Percentiles rank a stretch among this genome's conserved stretches.
Conservation (phyloP, 2,329 filamentous ascomycete genomes). For the Graphilbum sp. region DNA sequence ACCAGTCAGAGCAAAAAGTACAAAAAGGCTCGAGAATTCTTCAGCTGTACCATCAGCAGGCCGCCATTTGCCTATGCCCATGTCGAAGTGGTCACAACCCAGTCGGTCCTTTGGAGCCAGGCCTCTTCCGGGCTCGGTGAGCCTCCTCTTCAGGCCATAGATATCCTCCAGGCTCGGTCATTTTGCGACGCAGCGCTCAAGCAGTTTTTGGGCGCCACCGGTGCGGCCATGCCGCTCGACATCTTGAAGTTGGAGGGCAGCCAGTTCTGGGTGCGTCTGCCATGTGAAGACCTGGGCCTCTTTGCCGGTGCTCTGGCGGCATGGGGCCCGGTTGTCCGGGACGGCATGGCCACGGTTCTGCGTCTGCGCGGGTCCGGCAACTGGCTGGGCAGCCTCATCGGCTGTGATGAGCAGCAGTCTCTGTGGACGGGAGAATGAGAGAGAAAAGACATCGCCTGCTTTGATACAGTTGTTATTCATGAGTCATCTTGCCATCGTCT, state of each 20-base stretch:
- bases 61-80: slow-evolving; percentile 41
- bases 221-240: slow-evolving; percentile 51
- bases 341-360: slow-evolving; percentile 29
- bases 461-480: too few relatives aligned
- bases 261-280: slow-evolving; percentile 49
- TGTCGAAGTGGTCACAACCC: slow-evolving; percentile 26
- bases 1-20: slow-evolving; percentile 1
- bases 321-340: slow-evolving; percentile 34
- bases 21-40: slow-evolving; percentile 22
- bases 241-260: slow-evolving; percentile 43
- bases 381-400: slow-evolving; percentile 45
- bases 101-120: neutral
- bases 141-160: slow-evolving; percentile 22
- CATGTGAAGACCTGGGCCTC: slow-evolving; percentile 39
- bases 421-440: slow-evolving; percentile 31
- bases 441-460: too few relatives aligned
- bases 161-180: slow-evolving; percentile 44
- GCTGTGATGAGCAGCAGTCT: slow-evolving; percentile 26
- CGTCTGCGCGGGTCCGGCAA: slow-evolving; percentile 41
- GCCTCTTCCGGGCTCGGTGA: too few relatives aligned
- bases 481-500: too few relatives aligned
- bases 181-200: slow-evolving; percentile 47
- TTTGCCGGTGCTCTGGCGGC: slow-evolving; percentile 51
- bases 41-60: slow-evolving; percentile 31
- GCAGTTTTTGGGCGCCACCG: slow-evolving; percentile 55